These are phyloP conservation scores for Ziziphus jujuba DNA, from an alignment of 306 rosid species.

Conservation along the genomic window DNA sequence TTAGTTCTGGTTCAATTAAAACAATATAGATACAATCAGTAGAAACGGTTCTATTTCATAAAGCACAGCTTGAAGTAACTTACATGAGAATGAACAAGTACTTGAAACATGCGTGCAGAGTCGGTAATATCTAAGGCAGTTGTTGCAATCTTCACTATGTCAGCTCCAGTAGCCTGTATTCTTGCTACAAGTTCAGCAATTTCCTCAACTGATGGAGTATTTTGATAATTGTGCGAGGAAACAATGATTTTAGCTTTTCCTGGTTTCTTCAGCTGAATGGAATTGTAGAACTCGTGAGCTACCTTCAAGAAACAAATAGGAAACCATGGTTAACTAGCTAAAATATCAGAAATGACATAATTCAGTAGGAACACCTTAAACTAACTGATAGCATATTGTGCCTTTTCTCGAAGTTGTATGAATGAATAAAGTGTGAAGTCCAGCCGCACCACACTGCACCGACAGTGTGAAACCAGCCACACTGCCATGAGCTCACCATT, in stretches of 20 bases:
- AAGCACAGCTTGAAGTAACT: conserved; percentile 15
- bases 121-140: conserved; percentile 64
- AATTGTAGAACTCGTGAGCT: conserved; percentile 44
- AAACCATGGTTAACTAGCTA: too few species aligned
- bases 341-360: too few species aligned
- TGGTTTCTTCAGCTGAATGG: conserved; percentile 46
- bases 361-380: too few species aligned
- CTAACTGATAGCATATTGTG: too few species aligned
- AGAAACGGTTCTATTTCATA: too few species aligned
- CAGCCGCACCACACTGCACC: too few species aligned
- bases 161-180: conserved; percentile 64
- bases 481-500: too few species aligned
- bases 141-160: conserved; percentile 68
- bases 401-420: too few species aligned
- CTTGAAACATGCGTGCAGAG: conserved; percentile 54
- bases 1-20: conserved; percentile 15
- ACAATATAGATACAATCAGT: not conserved
- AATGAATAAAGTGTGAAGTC: too few species aligned
- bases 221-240: conserved; percentile 64
- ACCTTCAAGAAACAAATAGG: conserved; percentile 36
- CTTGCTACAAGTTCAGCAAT: conserved; percentile 56
- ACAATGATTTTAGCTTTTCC: conserved; percentile 56
- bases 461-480: too few species aligned
- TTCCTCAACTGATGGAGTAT: conserved; percentile 58
- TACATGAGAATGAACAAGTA: conserved; percentile 58